These are phyloP conservation scores for Calvatia gigantea DNA, from an alignment of 768 basidiomycete genomes.

Conservation along the genomic window DNA sequence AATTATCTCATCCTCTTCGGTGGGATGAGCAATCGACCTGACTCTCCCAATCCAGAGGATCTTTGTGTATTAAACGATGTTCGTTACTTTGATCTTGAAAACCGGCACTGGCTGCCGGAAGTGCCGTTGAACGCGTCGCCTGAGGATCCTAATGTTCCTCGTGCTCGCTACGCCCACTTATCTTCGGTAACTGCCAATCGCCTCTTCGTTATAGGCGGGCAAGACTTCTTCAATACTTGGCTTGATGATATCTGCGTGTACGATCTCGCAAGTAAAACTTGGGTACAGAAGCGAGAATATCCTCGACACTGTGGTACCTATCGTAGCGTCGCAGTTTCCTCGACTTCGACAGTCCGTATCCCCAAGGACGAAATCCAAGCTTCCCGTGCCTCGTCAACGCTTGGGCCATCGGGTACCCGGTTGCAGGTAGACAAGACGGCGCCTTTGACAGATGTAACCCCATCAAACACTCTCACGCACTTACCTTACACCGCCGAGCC, in stretches of 20 bases:
- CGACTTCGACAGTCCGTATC: slow-evolving; percentile 61
- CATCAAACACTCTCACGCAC: slow-evolving; percentile 59
- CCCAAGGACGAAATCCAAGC: slow-evolving; percentile 57
- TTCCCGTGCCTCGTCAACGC: slow-evolving; percentile 34
- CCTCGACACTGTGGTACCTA: slow-evolving; percentile 97
- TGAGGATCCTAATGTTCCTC: slow-evolving; percentile 57
- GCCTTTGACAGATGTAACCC: slow-evolving; percentile 45
- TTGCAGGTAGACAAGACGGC: slow-evolving; percentile 47
- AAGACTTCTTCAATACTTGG: slow-evolving; percentile 92
- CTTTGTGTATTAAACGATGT: slow-evolving; percentile 93
- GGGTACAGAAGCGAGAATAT: slow-evolving; percentile 79
- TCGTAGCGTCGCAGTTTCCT: slow-evolving; percentile 86
- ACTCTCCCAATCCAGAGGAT: slow-evolving; percentile 69
- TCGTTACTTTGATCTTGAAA: slow-evolving; percentile 78
- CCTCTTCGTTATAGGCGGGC: slow-evolving; percentile 91
- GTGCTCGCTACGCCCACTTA: slow-evolving; percentile 91
- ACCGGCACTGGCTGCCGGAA: slow-evolving; percentile 67
- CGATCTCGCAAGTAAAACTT: slow-evolving; percentile 67
- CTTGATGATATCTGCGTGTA: slow-evolving; percentile 91
- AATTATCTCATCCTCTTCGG: slow-evolving; percentile 91
- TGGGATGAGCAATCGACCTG: slow-evolving; percentile 84
- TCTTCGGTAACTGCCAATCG: slow-evolving; percentile 82
- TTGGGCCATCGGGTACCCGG: slow-evolving; percentile 56
- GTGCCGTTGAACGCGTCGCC: slow-evolving; percentile 30
- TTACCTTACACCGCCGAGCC: slow-evolving; percentile 75